Evolutionary conservation across 495 filamentous ascomycete species (phyloP).

Genomic region (Opeltia flavorubescens): DNA sequence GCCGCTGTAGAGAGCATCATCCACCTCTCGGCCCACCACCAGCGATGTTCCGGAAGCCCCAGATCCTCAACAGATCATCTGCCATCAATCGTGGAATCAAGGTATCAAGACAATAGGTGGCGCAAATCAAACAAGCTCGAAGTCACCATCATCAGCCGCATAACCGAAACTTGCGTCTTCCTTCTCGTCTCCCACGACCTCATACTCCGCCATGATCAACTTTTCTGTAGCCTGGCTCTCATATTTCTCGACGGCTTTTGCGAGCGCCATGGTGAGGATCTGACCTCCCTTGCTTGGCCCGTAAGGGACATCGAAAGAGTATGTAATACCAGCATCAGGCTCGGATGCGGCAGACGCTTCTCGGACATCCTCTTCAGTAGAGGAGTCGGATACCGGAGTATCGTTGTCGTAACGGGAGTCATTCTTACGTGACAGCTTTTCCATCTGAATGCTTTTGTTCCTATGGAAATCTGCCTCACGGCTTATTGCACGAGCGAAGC

Average conservation of each 20-base stretch:
- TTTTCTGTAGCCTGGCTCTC: constrained; percentile 42
- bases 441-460: constrained; percentile 20
- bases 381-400: constrained; percentile 20
- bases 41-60: no score
- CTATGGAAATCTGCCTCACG: constrained; percentile 14
- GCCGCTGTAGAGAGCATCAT: no score
- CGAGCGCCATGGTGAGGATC: constrained; percentile 37
- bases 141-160: constrained; percentile 28
- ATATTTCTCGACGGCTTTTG: constrained; percentile 40
- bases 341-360: constrained; percentile 28
- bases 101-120: no score
- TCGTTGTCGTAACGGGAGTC: constrained; percentile 22
- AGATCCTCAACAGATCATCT: no score
- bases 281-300: constrained; percentile 36
- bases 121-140: constrained; percentile 23
- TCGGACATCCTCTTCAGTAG: constrained; percentile 26
- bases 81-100: no score
- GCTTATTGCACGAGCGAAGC: not conserved
- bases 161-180: constrained; percentile 22
- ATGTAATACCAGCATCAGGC: constrained; percentile 27
- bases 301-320: constrained; percentile 32
- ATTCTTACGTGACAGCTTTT: constrained; percentile 25
- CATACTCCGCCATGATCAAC: constrained; percentile 43
- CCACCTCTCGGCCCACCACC: no score
- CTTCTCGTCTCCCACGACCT: constrained; percentile 34